These are phyloP conservation scores for Phanerochaete carnosa DNA, from an alignment of 768 basidiomycete species.

Conservation along the genomic window DNA sequence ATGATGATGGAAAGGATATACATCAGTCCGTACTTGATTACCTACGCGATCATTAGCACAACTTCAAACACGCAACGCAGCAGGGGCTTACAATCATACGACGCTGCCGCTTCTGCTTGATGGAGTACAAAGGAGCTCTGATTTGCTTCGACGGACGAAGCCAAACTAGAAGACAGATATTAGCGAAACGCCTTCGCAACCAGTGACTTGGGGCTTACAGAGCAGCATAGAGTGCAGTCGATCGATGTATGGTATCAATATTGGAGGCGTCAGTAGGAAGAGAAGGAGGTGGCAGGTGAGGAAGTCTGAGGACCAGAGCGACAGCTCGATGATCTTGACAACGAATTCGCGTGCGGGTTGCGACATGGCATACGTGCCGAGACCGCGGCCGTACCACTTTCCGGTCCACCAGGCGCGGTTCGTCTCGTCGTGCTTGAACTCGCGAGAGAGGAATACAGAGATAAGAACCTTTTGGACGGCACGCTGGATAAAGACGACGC, in stretches of 20 bases:
- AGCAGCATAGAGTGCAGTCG: conserved; percentile 87
- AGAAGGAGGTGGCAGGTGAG: conserved; percentile 83
- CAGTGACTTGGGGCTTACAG: conserved; percentile 51
- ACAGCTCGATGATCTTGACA: conserved; percentile 97
- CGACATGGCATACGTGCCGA: conserved; percentile 90
- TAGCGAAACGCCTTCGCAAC: background rate
- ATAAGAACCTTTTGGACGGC: conserved; percentile 93
- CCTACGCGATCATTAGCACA: conserved; percentile 37
- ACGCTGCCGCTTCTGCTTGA: conserved; percentile 87
- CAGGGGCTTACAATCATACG: conserved; percentile 73
- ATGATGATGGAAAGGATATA: conserved; percentile 66
- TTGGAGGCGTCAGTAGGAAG: conserved; percentile 87
- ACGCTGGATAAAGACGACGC: conserved; percentile 89
- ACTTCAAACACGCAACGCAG: background rate
- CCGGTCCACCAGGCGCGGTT: conserved; percentile 99
- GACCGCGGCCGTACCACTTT: conserved; percentile 92
- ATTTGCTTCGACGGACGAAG: conserved; percentile 92
- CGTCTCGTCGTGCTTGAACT: conserved; percentile 99
- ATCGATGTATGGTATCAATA: conserved; percentile 89
- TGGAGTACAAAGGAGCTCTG: conserved; percentile 84
- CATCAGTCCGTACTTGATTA: conserved; percentile 79
- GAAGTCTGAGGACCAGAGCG: conserved; percentile 93
- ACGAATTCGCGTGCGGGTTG: conserved; percentile 96
- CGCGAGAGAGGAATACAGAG: conserved; percentile 89
- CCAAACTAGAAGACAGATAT: conserved; percentile 62